A percentile compares a stretch with the other conserved stretches of the same genome.
Conservation (phyloP, 1,139 yeast species). For the Arxiozyma heterogenica region DNA sequence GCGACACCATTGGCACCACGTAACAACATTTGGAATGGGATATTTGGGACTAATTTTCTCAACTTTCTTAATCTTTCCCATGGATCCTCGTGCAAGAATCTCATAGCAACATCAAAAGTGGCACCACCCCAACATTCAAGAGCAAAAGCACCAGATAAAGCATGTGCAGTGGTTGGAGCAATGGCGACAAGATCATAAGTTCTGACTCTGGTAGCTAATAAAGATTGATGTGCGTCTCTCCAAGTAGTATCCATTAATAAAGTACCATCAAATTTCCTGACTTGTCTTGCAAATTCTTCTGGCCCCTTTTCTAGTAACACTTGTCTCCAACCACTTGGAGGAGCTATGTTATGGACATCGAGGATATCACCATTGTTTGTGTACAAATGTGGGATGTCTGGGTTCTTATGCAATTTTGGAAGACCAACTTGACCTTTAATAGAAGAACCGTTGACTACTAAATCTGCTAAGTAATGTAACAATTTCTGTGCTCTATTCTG, state of each 20-base stretch:
- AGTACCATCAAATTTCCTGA: slow-evolving; percentile 76
- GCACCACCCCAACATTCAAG: slow-evolving; percentile 99
- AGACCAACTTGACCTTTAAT: slow-evolving; percentile 91
- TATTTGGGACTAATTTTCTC: slow-evolving; percentile 88
- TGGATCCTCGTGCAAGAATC: slow-evolving; percentile 97
- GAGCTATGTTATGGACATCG: slow-evolving; percentile 48
- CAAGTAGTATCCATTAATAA: slow-evolving; percentile 96
- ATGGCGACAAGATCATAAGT: slow-evolving; percentile 83
- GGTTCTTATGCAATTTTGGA: slow-evolving; percentile 72
- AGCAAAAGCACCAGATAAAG: slow-evolving; percentile 83
- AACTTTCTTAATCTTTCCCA: slow-evolving; percentile 91
- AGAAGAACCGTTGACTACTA: slow-evolving; percentile 90
- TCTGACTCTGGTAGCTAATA: slow-evolving; percentile 93
- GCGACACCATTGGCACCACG: slow-evolving; percentile 99
- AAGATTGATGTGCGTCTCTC: slow-evolving; percentile 99
- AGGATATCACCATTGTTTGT: slow-evolving; percentile 47
- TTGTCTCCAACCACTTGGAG: slow-evolving; percentile 85
- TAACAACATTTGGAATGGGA: slow-evolving; percentile 97
- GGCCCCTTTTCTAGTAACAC: slow-evolving; percentile 80
- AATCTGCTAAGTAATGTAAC: slow-evolving; percentile 79
- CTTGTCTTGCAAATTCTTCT: slow-evolving; percentile 76
- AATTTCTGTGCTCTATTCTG: slow-evolving; percentile 96
- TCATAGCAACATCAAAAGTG: slow-evolving; percentile 96
- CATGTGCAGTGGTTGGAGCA: slow-evolving; percentile 91
- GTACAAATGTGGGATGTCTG: slow-evolving; percentile 63